These are phyloP conservation scores for Exophiala aquamarina DNA, from an alignment of 2,329 filamentous ascomycete genomes.

Conservation along the genomic window DNA sequence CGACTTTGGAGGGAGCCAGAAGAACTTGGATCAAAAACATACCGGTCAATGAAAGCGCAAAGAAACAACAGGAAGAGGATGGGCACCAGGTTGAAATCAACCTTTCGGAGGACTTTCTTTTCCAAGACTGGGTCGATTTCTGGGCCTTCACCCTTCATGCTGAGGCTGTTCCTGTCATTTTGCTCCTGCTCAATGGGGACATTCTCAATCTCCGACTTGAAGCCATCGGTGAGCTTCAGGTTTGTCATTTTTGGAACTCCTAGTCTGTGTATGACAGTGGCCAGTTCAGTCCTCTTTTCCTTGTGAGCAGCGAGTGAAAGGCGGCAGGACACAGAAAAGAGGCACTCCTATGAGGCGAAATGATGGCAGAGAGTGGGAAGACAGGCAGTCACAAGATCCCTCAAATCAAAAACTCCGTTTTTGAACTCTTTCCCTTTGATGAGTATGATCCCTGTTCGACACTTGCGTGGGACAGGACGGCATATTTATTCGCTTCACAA, in stretches of 20 bases:
- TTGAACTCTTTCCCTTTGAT: no score
- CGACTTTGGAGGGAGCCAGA: not conserved
- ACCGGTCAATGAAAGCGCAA: slow-evolving; percentile 40
- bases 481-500: no score
- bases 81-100: slow-evolving; percentile 50
- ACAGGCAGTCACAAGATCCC: no score
- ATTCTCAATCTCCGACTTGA: slow-evolving; percentile 19
- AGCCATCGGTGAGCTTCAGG: slow-evolving; percentile 8
- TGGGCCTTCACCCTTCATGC: slow-evolving; percentile 18
- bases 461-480: no score
- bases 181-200: slow-evolving; percentile 14
- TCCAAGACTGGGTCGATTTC: slow-evolving; percentile 39
- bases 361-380: no score
- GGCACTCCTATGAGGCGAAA: no score
- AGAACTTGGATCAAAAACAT: not conserved
- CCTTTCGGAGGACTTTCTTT: slow-evolving; percentile 49
- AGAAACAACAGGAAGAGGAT: slow-evolving; percentile 48
- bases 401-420: no score
- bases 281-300: no score
- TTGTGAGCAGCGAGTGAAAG: no score
- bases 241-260: slow-evolving; percentile 6
- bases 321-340: no score
- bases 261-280: not conserved
- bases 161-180: slow-evolving; percentile 11
- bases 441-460: no score